Evolutionary conservation across 352 stramenopile species (phyloP), one percentile per base, ranked within the genome.

Genomic region (Pythium rhizo-oryzae): DNA sequence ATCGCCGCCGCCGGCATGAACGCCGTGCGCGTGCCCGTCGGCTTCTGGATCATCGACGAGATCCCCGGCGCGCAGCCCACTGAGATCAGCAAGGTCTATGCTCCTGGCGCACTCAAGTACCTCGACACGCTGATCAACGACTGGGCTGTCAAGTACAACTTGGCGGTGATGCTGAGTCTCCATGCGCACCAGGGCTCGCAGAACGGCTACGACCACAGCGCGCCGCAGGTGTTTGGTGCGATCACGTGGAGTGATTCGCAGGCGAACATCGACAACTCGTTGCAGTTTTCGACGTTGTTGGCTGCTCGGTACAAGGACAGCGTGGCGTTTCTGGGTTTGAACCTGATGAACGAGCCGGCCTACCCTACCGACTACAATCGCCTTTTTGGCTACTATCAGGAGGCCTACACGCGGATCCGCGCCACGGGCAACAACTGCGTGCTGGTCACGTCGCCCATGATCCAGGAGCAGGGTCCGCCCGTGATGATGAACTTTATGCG

Each of bases 121-220:
- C 47, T 91, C 0, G 82, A 91, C 62, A 63, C 46, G 46, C 72
- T 87, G 19, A 85, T 90, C 59, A 78, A 77, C 61, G 50, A 69
- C 2, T 91, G 80, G 82, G 78, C 71, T 15, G 49, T 75, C 43
- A 78, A 77, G 70, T 78, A 85, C 71, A 84, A 89, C 43, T 6
- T 89, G 6, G 70, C 82, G 1, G 82, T 90, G 13, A 73, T 88
- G 57, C 59, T 89, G 16, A 88, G 80, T 54, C 70, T 89, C 15
- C 82, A 89, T 57, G 64, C 78, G 1, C 78, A 87, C 44, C 65
- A 78, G 23, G 78, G 80, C 9, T 88, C 79, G 4, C 80, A 91
- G 68, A 91, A 91, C 30, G 79, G 80, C 13, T 74, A 71, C 63
- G 81, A 87, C 55, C 78, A 87, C 52, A 90, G 76, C 37, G 59